These are phyloP conservation scores for Debaryomyces subglobosus DNA, from an alignment of 1,139 yeast genomes.

Conservation along the genomic window DNA sequence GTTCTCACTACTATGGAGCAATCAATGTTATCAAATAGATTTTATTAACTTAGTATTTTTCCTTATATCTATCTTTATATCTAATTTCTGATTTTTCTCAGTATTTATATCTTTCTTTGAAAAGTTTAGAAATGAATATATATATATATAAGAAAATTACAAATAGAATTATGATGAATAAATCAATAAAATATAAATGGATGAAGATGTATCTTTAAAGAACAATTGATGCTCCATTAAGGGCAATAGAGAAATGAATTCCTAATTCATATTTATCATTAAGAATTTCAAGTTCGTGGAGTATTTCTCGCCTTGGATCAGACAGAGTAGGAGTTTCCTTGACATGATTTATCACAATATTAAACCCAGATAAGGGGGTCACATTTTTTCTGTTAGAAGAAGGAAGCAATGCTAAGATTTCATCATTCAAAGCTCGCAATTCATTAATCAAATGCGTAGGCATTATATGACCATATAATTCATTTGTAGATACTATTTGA, in stretches of 20 bases:
- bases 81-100: background rate
- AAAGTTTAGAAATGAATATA: background rate
- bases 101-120: conserved; percentile 1
- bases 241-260: conserved; percentile 51
- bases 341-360: conserved; percentile 70
- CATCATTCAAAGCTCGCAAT: conserved; percentile 39
- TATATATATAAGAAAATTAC: background rate
- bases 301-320: conserved; percentile 61
- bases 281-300: conserved; percentile 49
- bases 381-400: conserved; percentile 8
- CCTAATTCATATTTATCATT: conserved; percentile 39
- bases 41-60: background rate
- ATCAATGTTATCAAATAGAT: conserved; percentile 1
- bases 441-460: conserved; percentile 66
- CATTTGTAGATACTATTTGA: conserved; percentile 44
- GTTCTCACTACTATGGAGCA: background rate
- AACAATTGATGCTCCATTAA: conserved; percentile 49
- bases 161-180: background rate
- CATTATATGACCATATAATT: conserved; percentile 77
- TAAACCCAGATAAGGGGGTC: conserved; percentile 47
- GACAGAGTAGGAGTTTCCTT: conserved; percentile 49
- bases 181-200: background rate
- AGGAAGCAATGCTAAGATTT: conserved; percentile 18
- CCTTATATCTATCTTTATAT: background rate
- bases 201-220: background rate